Evolutionary conservation across 768 basidiomycete species (phyloP), one percentile per base, ranked within the genome.

Genomic region (Phylloporus rhodoxanthus): DNA sequence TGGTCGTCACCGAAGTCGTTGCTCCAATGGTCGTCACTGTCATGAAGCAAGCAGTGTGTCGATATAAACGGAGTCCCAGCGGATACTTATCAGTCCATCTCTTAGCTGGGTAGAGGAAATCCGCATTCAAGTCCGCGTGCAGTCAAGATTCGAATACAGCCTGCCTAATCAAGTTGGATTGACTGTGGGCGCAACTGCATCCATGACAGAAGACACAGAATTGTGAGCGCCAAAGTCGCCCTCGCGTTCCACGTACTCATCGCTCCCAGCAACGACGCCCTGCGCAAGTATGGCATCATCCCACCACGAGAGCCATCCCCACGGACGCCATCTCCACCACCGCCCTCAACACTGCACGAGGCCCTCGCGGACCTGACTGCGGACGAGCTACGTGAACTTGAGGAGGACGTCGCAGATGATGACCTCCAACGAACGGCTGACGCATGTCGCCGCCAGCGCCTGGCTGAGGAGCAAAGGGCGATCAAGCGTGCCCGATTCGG

Each of bases 261-360:
- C 28, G 0, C 29, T 0, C 50, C n/a, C 61, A 97, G 93, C 70
- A 93, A 95, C 68, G 94, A 97, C 63, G 89, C 87, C 19, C 80
- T 97, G 10, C 86, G 92, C 50, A 92, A 92, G 59, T 81, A 93
- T 59, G 94, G 93, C 15, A 94, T 96, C 62, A 70, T 97, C 21
- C 91, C 91, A 2, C 85, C 87, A 0, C 80, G 77, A 43, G 78
- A 82, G 45, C 68, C 79, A 3, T 72, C 85, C 1, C 85, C 85
- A 6, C 82, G 76, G 4, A 78, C 84, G 1, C 91, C 91, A n/a
- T 86, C 91, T 4, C 85, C 89, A 5, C 87, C 89, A 1, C 75
- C 85, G 4, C 82, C 88, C 1, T 87, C 88, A 3, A 78, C 79
- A 2, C 75, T 93, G 19, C 76, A 80, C 32, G 82, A 85, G 39